Base-by-base conservation (phyloP, 2,329 filamentous ascomycete genomes). In the Alternaria rosae region DNA sequence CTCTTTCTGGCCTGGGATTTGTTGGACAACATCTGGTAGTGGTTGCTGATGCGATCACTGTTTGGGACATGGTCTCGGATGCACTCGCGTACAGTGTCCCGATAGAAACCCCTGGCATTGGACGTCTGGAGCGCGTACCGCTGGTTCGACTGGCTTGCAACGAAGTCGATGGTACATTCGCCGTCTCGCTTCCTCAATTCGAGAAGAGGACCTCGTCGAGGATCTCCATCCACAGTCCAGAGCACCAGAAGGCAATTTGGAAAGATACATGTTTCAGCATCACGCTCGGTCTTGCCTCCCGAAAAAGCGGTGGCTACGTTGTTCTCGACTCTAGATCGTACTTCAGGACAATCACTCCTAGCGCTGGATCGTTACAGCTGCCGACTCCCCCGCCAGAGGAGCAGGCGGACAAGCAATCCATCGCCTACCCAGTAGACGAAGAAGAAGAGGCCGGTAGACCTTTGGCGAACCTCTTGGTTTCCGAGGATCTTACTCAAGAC, bases 31-130 rank as follows among this genome's bases (percentile, higher is more conserved):
- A 91, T 73, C 81, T 99, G 17, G 84, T 98, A 59, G 86, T 92
- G 47, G 82, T 97, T 1, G 92, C 92, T 0, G 85, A 90, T 44
- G 86, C 88, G 26, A 84, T 97, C 9, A 85, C 88, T 42, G 89
- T 97, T 35, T 97, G 93, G 84, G 92, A 99, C 77, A 86, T 96
- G 11, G 92, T 98, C 8, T 85, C 89, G 53, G 92, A 97, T 71
- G 86, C 90, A 69, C 84, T 94, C 48, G 86, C 87, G 35, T 93
- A 91, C 72, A 88, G 87, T 51, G 83, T 91, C 53, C 81, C 85
- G 25, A 81, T 93, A 13, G 59, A 76, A 78, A 72, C 62, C 35
- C 78, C 64, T 61, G 76, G 64, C 62, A 72, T 61, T 32, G 76
- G 80, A 43, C 71, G 54, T 63, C 69, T 50, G 41, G 77, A 80